Percentiles rank a stretch among this genome's conserved stretches.
Evolutionary conservation across 2,329 filamentous ascomycete genomes (phyloP).

Genomic region (Aspergillus jensenii): DNA sequence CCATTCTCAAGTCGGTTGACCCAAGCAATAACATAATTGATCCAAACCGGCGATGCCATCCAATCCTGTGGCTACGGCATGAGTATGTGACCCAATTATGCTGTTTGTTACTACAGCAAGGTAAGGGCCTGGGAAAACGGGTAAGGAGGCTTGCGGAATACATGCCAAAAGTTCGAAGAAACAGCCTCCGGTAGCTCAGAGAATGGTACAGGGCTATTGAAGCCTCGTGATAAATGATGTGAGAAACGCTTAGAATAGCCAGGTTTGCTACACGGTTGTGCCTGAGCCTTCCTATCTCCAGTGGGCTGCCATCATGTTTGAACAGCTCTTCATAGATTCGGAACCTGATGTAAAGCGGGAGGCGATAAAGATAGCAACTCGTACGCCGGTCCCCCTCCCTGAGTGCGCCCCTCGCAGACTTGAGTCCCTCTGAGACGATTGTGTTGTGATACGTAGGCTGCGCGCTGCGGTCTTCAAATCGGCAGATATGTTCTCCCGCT

Average conservation of each 20-base stretch:
- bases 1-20: conserved; percentile 8
- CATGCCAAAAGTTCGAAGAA: conserved; percentile 14
- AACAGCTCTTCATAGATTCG: conserved; percentile 16
- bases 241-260: conserved; percentile 17
- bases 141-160: conserved; percentile 14
- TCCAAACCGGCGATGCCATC: conserved; percentile 11
- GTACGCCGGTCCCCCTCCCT: conserved; percentile 2
- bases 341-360: conserved; percentile 16
- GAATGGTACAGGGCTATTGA: conserved; percentile 18
- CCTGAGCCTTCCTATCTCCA: conserved; percentile 16
- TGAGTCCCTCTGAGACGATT: conserved; percentile 10
- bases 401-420: conserved; percentile 1
- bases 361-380: conserved; percentile 14
- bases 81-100: conserved; percentile 5
- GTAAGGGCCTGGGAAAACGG: conserved; percentile 9
- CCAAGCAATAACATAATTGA: conserved; percentile 17
- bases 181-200: conserved; percentile 15
- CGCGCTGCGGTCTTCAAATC: background rate
- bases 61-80: conserved; percentile 5
- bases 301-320: conserved; percentile 3
- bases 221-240: conserved; percentile 20
- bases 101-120: conserved; percentile 8
- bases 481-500: background rate
- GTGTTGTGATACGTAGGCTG: conserved; percentile 10
- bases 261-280: conserved; percentile 6